phyloP scores from a whole-genome alignment of 1,139 yeast species.

The Protomyces pachydermus region DNA sequence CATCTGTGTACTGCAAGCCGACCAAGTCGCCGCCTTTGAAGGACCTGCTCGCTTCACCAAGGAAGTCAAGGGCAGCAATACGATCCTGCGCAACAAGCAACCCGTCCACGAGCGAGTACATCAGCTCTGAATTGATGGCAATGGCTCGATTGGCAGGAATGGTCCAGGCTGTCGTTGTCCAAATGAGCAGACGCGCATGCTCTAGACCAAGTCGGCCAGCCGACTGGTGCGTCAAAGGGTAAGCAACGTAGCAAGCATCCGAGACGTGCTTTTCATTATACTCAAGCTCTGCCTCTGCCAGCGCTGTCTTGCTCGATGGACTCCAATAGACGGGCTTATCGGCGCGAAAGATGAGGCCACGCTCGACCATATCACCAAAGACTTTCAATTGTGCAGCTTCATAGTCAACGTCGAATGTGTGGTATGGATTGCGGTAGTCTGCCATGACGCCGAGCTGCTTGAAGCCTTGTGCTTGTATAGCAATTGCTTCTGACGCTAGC shows the following conservation, averaged over 20 bases:
- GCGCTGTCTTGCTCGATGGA: conserved; percentile 84
- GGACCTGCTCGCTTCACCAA: conserved; percentile 38
- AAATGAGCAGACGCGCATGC: conserved; percentile 45
- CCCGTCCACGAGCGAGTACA: conserved; percentile 43
- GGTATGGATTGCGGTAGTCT: conserved; percentile 67
- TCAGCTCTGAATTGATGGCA: conserved; percentile 57
- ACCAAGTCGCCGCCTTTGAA: background rate
- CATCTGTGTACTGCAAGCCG: conserved; percentile 1
- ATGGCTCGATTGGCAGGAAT: conserved; percentile 81
- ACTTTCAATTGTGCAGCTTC: conserved; percentile 70
- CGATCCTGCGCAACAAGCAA: conserved; percentile 48
- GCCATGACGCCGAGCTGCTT: conserved; percentile 72
- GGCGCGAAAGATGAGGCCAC: conserved; percentile 71
- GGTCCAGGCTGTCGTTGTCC: conserved; percentile 99
- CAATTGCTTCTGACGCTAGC: conserved; percentile 64
- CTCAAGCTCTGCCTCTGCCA: conserved; percentile 94
- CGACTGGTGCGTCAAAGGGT: conserved; percentile 47
- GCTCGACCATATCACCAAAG: conserved; percentile 60
- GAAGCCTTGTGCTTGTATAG: conserved; percentile 60
- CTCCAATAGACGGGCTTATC: conserved; percentile 98
- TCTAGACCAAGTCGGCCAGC: conserved; percentile 24
- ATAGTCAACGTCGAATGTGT: conserved; percentile 57
- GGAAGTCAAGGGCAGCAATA: conserved; percentile 45
- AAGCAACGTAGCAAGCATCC: conserved; percentile 64
- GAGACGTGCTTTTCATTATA: conserved; percentile 71